Evolutionary conservation across 495 filamentous ascomycete genomes (phyloP), one percentile per base, ranked within the genome.

Genomic region (Penicillium manginii): DNA sequence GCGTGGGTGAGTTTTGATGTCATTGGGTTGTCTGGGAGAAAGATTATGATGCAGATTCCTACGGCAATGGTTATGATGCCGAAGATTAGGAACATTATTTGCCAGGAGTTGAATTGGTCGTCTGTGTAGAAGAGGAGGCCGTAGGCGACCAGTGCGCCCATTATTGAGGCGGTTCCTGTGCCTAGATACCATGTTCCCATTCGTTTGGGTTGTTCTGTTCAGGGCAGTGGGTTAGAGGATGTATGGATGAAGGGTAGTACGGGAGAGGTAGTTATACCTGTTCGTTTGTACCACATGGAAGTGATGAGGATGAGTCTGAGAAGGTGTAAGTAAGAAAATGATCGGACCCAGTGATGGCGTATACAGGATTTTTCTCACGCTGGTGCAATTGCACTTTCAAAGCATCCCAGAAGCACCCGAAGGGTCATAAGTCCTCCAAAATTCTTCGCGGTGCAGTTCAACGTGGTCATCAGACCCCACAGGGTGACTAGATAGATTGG

Each of bases 131-230:
- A 65, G 43, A 64, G 61, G 8, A 71, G 61, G 1, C 68, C 66
- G 53, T 64, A 89, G 3, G 83, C 84, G 12, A 89, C 65, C 14
- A 85, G 60, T 7, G 85, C 83, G 2, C 85, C 87, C 52, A 86
- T 62, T 26, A 89, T 89, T 23, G 84, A 85, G 1, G 83, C 87
- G 12, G 83, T 59, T 0, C 86, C 88, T 26, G 85, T 79, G 6
- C 84, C 86, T n/a, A 80, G 73, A 62, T 87, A 89, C 87, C 86
- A 89, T 8, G 84, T 78, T 2, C 80, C 81, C 22, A 88, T 85
- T 12, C 87, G 73, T 10, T 79, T 67, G 0, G 85, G 81, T 70
- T 88, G 84, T 68, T 88, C 86, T 22, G 75, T 39, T 47, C 3
- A 15, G 74, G 23, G 40, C 3, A 15, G 17, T 39, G 46, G 22